phyloP scores from a whole-genome alignment of 1,139 yeast genomes.

The Geotrichum phurueaensis region DNA sequence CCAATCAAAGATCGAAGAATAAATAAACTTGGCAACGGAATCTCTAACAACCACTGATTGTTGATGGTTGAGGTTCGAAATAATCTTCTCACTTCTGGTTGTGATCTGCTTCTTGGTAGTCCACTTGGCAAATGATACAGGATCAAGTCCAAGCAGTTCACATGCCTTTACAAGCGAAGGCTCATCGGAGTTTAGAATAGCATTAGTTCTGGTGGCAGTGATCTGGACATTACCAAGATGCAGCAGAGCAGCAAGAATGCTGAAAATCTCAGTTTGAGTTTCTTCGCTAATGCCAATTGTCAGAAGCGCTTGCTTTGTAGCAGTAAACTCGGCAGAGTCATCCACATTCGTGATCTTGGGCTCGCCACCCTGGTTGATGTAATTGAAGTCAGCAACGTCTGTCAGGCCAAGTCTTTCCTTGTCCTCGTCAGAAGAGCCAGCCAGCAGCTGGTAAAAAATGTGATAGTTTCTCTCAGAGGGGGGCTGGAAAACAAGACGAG shows the following conservation, averaged over 20 bases:
- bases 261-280: slow-evolving; percentile 65
- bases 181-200: slow-evolving; percentile 77
- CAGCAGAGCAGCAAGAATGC: slow-evolving; percentile 78
- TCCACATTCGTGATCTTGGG: slow-evolving; percentile 70
- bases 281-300: slow-evolving; percentile 66
- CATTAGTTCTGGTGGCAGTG: slow-evolving; percentile 79
- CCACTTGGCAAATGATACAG: slow-evolving; percentile 79
- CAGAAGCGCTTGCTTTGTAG: slow-evolving; percentile 67
- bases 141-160: slow-evolving; percentile 76
- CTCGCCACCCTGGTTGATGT: slow-evolving; percentile 86
- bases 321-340: slow-evolving; percentile 69
- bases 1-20: slow-evolving; percentile 94
- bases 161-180: slow-evolving; percentile 80
- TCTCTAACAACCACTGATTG: slow-evolving; percentile 92
- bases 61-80: slow-evolving; percentile 71
- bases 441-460: slow-evolving; percentile 83
- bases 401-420: slow-evolving; percentile 53
- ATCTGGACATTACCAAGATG: slow-evolving; percentile 92
- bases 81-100: slow-evolving; percentile 89
- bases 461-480: slow-evolving; percentile 85
- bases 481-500: slow-evolving; percentile 93
- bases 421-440: slow-evolving; percentile 63
- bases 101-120: slow-evolving; percentile 85
- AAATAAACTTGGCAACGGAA: slow-evolving; percentile 90
- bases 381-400: slow-evolving; percentile 61